Evolutionary conservation across 108 stramenopile genomes (phyloP), one percentile per base, ranked within the genome.

Genomic region (Schizochytrium sp.): DNA sequence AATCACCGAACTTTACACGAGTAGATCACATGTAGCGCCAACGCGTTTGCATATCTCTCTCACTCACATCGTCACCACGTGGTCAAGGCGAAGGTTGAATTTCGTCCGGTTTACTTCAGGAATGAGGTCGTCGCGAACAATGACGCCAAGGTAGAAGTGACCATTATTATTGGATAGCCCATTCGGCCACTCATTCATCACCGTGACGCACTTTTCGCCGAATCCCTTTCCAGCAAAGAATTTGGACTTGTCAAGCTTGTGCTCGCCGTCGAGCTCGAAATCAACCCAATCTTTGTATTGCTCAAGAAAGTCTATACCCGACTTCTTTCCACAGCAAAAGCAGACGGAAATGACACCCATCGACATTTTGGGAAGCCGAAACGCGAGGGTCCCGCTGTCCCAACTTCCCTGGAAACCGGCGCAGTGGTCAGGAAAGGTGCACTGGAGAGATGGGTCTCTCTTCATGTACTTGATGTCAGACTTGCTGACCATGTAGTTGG

Each of bases 401-500:
- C 76, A 47, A 44, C 71, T 88, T 21, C 89, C 90, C 44, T 23
- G 89, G 5, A 93, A 88, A 18, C 93, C 93, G 41, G 92, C 93
- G 45, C 93, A 93, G 12, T 92, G 92, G 59, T 93, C 93, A 21
- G 87, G 25, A 89, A 91, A 91, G 47, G 87, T 21, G 72, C 93
- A 93, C 58, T 92, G 91, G 60, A 90, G 58, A 19, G 63, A 89
- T 44, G 91, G 91, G 60, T 93, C 92, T 57, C 89, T 48, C 58
- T 58, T 51, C 51, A 71, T 25, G 91, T 92, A 92, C 63, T 90
- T 89, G 72, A 92, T 87, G 58, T 93, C 93, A 10, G 88, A 60
- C 60, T 93, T 93, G 34, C 90, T 91, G 21, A 91, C 88, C 91
- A 93, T 89, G n/a, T 91, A 83, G 91, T 72, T 90, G 21, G 92